Base-by-base conservation (phyloP, 345 rosid genomes). In the Erucastrum elatum region DNA sequence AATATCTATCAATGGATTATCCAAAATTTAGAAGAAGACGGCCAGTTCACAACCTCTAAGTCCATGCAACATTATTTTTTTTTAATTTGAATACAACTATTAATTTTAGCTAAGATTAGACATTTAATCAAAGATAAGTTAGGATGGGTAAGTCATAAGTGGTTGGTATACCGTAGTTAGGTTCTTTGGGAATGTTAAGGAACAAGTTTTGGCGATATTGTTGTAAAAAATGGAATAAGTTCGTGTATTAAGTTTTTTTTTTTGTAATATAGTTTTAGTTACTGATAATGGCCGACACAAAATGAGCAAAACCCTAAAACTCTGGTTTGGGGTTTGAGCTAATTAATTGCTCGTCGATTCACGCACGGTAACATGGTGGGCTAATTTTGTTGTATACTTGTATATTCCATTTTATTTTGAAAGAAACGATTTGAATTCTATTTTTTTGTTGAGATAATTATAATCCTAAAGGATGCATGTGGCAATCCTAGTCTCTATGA, bases 1-100 rank as follows among this genome's bases (percentile, higher is more conserved):
- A 88, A 21, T 86, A 75, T 81, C 83, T 86, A 44, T 86, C 94
- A 4, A 90, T 90, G 94, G 97, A 90, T 82, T 92, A 92, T 84
- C 75, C 90, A 55, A 84, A 25, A 2, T 90, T 87, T 49, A 83
- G 82, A 81, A 87, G 90, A 85, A 84, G 94, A 80, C 82, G 90
- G 16, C 97, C 97, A 3, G 88, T 92, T 49, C 97, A 92, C 62
- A 92, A 92, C 91, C 56, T 49, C 56, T 49, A 49, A 49, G 81
- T 86, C 94, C 91, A 49, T 39, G 46, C 46, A 39, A 5, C 37
- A 61, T 81, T 53, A 72, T 61, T 29, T 10, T 66, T 64, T 64
- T 15, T 34, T 61, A 15, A 3, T 15, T 34, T 61, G 15, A 3
- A 10, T 33, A 46, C 7, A 68, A 30, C 25, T 35, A 13, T 41